Evolutionary conservation across 805 yeast species (phyloP).

Genomic region (Myxozyma neglecta): DNA sequence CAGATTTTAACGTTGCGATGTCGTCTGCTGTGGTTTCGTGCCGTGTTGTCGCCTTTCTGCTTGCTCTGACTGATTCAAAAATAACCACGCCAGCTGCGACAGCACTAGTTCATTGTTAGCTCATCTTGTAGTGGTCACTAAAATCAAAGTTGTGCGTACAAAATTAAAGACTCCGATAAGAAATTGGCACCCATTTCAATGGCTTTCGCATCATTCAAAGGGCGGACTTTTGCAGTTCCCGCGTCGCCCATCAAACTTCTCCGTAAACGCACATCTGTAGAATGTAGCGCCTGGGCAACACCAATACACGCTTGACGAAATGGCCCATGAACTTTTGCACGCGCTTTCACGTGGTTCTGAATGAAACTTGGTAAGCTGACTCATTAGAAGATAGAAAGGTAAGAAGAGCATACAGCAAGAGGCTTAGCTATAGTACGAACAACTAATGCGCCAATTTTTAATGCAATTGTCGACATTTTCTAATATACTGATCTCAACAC

Average conservation of each 20-base stretch:
- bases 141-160: constrained; percentile 37
- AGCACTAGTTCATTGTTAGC: constrained; percentile 37
- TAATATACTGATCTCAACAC: neutral
- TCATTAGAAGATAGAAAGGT: neutral
- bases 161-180: constrained; percentile 73
- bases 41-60: constrained; percentile 61
- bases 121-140: neutral
- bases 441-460: constrained; percentile 69
- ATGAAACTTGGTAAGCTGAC: neutral
- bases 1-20: constrained; percentile 65
- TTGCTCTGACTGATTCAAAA: constrained; percentile 67
- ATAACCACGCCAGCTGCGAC: constrained; percentile 78
- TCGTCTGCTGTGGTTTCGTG: constrained; percentile 72
- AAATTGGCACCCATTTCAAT: constrained; percentile 79
- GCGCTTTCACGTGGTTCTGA: constrained; percentile 61
- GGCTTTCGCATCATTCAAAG: constrained; percentile 78
- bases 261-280: constrained; percentile 61
- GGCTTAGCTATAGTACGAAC: constrained; percentile 80
- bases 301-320: constrained; percentile 64
- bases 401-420: constrained; percentile 50
- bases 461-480: constrained; percentile 73
- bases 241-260: constrained; percentile 58
- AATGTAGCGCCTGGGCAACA: constrained; percentile 72
- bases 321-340: constrained; percentile 68
- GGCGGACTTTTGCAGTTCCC: constrained; percentile 55